A percentile compares a stretch with the other conserved stretches of the same genome.
Conservation (phyloP, 768 basidiomycete genomes). For the Leccinum fibrillosum region DNA sequence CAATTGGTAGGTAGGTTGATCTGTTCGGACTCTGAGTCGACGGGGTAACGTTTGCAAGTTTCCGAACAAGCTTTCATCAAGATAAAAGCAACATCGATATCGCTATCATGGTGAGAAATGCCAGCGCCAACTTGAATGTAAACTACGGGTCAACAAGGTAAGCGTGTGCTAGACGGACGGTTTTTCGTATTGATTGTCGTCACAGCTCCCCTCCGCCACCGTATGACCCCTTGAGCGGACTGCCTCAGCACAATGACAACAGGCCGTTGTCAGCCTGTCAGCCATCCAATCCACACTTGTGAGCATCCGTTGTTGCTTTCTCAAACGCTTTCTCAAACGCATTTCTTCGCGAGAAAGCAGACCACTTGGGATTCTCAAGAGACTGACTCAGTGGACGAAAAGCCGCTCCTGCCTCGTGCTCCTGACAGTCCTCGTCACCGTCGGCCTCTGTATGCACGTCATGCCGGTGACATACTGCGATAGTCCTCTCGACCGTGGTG, state of each 20-base stretch:
- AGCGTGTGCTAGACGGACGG: not conserved
- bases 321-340: not conserved
- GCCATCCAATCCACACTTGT: not conserved
- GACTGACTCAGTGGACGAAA: not conserved
- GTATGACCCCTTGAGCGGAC: not conserved
- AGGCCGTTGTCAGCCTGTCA: not conserved
- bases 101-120: not conserved
- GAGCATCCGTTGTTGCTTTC: not conserved
- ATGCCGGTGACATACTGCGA: not conserved
- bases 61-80: not conserved
- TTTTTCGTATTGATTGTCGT: not conserved
- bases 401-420: not conserved
- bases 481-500: conserved; percentile 15
- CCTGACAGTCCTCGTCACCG: not conserved
- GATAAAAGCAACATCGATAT: not conserved
- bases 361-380: not conserved
- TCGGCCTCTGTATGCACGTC: not conserved
- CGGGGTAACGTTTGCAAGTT: not conserved
- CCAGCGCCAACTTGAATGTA: not conserved
- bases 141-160: not conserved
- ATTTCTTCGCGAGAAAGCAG: not conserved
- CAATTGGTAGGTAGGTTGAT: not conserved
- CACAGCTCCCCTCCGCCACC: not conserved
- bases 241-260: not conserved
- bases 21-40: not conserved